These are phyloP conservation scores for Colletotrichum neosansevieriae DNA, from an alignment of 2,329 filamentous ascomycete species.

Conservation along the genomic window DNA sequence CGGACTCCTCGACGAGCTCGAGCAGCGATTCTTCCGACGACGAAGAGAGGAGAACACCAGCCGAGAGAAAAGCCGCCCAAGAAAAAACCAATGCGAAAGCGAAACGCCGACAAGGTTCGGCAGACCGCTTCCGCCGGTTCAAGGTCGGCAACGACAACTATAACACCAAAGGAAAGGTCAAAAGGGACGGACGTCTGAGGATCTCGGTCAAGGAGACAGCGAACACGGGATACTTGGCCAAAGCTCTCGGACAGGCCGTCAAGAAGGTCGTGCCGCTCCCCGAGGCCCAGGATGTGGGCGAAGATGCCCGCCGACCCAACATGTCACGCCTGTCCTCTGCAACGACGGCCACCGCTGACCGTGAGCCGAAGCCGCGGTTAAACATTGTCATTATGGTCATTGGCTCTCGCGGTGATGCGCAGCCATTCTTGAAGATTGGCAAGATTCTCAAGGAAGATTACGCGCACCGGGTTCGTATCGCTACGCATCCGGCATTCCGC, in stretches of 20 bases:
- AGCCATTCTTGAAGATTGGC: conserved; percentile 82
- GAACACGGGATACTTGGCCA: conserved; percentile 78
- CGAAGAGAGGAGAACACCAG: conserved; percentile 23
- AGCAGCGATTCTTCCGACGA: conserved; percentile 46
- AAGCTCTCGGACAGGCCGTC: conserved; percentile 74
- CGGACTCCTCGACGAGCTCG: conserved; percentile 43
- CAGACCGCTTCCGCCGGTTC: conserved; percentile 64
- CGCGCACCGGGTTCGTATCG: conserved; percentile 81
- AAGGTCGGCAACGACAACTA: conserved; percentile 74
- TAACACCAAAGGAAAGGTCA: conserved; percentile 73
- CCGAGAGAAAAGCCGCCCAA: conserved; percentile 16
- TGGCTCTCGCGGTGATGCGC: conserved; percentile 82
- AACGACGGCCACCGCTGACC: conserved; percentile 48
- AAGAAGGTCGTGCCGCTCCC: conserved; percentile 60
- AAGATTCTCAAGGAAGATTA: conserved; percentile 78
- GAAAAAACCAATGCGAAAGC: conserved; percentile 27
- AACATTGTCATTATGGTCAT: conserved; percentile 90
- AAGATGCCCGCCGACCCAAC: conserved; percentile 22
- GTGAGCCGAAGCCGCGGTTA: conserved; percentile 61
- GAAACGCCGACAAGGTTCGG: conserved; percentile 33
- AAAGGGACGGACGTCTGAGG: conserved; percentile 76
- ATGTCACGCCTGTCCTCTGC: conserved; percentile 47
- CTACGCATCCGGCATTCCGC: conserved; percentile 82
- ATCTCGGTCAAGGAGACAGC: conserved; percentile 79
- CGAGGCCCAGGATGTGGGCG: conserved; percentile 48